phyloP scores from a whole-genome alignment of 345 rosid genomes.

The Mallotus nudiflorus region DNA sequence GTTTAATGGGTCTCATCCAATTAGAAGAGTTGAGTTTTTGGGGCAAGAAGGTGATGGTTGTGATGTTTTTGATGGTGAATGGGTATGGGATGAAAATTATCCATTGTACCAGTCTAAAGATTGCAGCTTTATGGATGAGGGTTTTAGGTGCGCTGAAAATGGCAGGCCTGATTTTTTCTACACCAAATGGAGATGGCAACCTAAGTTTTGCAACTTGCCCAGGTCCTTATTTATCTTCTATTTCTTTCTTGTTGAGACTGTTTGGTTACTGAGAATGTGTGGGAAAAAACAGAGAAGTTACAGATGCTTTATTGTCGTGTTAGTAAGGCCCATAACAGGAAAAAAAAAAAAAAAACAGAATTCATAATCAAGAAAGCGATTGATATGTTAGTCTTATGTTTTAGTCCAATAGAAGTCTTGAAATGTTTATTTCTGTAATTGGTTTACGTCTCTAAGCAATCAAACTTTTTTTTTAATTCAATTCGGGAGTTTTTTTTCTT shows the following conservation, averaged over 20 bases:
- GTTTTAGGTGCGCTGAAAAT: constrained; percentile 83
- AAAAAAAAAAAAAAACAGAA: background rate
- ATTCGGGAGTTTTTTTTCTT: background rate
- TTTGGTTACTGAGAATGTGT: constrained; percentile 12
- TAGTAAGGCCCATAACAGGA: background rate
- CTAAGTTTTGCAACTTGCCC: constrained; percentile 73
- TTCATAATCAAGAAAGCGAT: background rate
- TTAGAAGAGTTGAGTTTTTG: constrained; percentile 56
- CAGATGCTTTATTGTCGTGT: background rate
- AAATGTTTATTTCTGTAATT: background rate
- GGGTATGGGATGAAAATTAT: constrained; percentile 95
- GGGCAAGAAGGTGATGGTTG: constrained; percentile 55
- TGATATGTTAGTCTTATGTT: background rate
- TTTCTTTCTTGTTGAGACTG: background rate
- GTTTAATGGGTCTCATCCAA: constrained; percentile 34
- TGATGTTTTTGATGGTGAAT: constrained; percentile 78
- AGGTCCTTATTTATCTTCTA: constrained; percentile 43
- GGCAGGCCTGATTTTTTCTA: constrained; percentile 87
- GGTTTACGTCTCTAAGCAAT: background rate
- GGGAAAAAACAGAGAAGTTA: background rate
- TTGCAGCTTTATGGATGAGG: constrained; percentile 77
- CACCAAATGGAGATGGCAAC: constrained; percentile 98
- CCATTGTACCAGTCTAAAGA: constrained; percentile 85
- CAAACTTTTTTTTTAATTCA: background rate
- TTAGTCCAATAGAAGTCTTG: background rate